phyloP scores from a whole-genome alignment of 495 filamentous ascomycete genomes.

The Neohortaea acidophila region DNA sequence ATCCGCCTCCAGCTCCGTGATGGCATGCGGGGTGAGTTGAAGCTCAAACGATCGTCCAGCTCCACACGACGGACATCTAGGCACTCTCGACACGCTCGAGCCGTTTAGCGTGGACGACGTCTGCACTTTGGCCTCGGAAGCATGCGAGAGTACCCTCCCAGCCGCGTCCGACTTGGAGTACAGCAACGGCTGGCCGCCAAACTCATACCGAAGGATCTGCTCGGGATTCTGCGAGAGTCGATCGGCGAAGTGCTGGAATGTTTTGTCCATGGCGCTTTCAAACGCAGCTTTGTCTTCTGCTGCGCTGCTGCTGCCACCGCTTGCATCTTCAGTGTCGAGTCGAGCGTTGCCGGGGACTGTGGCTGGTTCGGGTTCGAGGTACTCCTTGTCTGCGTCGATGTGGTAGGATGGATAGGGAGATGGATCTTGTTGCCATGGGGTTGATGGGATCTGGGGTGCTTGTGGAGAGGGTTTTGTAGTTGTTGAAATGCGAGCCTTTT shows the following conservation, averaged over 20 bases:
- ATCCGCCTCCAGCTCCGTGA: slow-evolving; percentile 72
- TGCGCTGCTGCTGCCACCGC: slow-evolving; percentile 29
- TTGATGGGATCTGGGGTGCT: slow-evolving; percentile 18
- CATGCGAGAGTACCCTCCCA: slow-evolving; percentile 41
- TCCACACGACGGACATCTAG: slow-evolving; percentile 63
- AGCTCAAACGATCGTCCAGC: slow-evolving; percentile 70
- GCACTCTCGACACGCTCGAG: slow-evolving; percentile 33
- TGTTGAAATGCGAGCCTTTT: slow-evolving; percentile 42
- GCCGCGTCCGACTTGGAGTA: slow-evolving; percentile 64
- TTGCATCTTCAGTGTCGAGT: slow-evolving; percentile 38
- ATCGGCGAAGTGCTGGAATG: slow-evolving; percentile 85
- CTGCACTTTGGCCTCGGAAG: slow-evolving; percentile 22
- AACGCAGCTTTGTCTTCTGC: slow-evolving; percentile 71
- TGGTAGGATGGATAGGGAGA: slow-evolving; percentile 57
- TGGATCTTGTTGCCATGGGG: slow-evolving; percentile 50
- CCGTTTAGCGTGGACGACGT: slow-evolving; percentile 15
- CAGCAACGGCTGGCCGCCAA: slow-evolving; percentile 60
- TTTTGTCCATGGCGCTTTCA: slow-evolving; percentile 68
- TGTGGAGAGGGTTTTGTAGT: slow-evolving; percentile 26
- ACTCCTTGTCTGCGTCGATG: slow-evolving; percentile 89
- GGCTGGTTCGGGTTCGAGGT: slow-evolving; percentile 38
- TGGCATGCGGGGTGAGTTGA: slow-evolving; percentile 81
- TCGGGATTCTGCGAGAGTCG: slow-evolving; percentile 81
- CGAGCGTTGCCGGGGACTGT: slow-evolving; percentile 29
- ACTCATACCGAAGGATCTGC: slow-evolving; percentile 88